Evolutionary conservation across 768 basidiomycete genomes (phyloP), one percentile per base, ranked within the genome.

Genomic region (Mycena belliarum): DNA sequence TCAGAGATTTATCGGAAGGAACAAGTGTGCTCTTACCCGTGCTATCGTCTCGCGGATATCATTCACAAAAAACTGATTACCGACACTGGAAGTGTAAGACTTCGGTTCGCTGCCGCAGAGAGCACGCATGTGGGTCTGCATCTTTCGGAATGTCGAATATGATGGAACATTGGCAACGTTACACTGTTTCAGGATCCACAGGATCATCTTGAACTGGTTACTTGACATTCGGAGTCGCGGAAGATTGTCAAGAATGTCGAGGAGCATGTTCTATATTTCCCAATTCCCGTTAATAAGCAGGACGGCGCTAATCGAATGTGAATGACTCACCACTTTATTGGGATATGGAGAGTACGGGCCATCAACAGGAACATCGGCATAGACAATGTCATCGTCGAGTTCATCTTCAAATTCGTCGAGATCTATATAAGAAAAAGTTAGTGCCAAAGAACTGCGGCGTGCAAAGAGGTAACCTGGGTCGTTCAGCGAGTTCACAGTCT

Each of bases 171-270:
- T 49, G 1, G 26, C 12, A 7, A 48, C 55, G 2, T 56, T 49
- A 25, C 40, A 50, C 37, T 63, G 32, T n/a, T 56, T 55, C 44
- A 65, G 23, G 3, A 59, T 43, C 60, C 63, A 68, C 2, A 66
- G 44, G 6, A 66, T 63, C 26, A 66, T 32, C n/a, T 56, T 55
- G 26, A 66, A 46, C 20, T 66, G 65, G 10, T 25, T 51, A 25
- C 42, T 21, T 1, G 65, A 68, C 28, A 68, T 54, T 2, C 61
- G 55, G 1, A 66, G 43, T 1, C 61, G 61, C 11, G 63, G 63
- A 7, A 68, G 55, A 29, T 66, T 68, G 28, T 66, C 63, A 4
- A 68, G 37, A 9, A 68, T 50, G 28, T 68, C 63, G 4, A 66
- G 48, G n/a, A 61, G 24, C 59, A 49, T 61, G 7, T 43, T 33